Percentiles rank a stretch among this genome's conserved stretches.
Evolutionary conservation across 768 basidiomycete species (phyloP).

Genomic region (Suillus luteus): DNA sequence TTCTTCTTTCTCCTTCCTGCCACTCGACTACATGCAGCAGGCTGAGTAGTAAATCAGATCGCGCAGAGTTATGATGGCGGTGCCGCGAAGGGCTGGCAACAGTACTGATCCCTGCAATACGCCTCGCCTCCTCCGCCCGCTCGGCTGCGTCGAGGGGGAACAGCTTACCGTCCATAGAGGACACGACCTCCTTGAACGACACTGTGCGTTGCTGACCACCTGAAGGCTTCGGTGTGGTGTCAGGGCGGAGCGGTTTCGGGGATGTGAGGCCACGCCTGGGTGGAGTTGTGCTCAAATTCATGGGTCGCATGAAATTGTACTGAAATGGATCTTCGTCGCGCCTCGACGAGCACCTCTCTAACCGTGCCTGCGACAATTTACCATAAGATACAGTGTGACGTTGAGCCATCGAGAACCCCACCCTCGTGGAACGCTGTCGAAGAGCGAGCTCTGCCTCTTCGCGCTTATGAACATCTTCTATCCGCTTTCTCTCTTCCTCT

Average conservation of each 20-base stretch:
- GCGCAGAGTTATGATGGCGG: constrained; percentile 24
- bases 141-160: constrained; percentile 46
- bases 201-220: constrained; percentile 38
- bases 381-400: constrained; percentile 10
- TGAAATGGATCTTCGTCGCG: constrained; percentile 33
- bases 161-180: constrained; percentile 58
- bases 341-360: constrained; percentile 13
- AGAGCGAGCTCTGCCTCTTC: constrained; percentile 13
- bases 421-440: constrained; percentile 23
- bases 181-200: constrained; percentile 56
- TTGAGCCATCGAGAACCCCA: constrained; percentile 16
- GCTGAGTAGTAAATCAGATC: constrained; percentile 43
- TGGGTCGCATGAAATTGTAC: constrained; percentile 35
- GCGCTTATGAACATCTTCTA: constrained; percentile 19
- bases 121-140: constrained; percentile 35
- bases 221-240: constrained; percentile 13
- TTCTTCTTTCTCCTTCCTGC: constrained; percentile 40
- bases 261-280: constrained; percentile 23
- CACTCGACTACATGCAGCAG: constrained; percentile 47
- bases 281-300: constrained; percentile 22
- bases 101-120: constrained; percentile 29
- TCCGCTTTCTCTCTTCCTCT: constrained; percentile 30
- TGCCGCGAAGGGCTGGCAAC: constrained; percentile 16
- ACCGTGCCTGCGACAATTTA: constrained; percentile 19
- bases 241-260: constrained; percentile 12